phyloP scores from a whole-genome alignment of 495 filamentous ascomycete species.

The Penicillium parvum region DNA sequence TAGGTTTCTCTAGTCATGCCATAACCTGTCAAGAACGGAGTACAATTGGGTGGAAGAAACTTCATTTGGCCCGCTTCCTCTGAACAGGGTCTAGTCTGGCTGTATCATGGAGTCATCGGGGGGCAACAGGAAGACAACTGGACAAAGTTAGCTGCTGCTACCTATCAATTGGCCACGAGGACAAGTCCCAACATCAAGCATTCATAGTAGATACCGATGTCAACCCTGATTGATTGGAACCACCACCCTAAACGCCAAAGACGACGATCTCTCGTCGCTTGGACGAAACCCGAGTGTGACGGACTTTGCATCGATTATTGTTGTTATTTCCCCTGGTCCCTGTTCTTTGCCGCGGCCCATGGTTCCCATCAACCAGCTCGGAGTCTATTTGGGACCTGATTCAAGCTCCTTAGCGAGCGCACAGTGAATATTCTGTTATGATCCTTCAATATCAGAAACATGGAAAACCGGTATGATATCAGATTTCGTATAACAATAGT shows the following conservation, averaged over 20 bases:
- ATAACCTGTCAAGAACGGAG: neutral
- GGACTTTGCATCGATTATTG: neutral
- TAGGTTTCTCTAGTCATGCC: no score
- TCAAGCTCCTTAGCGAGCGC: no score
- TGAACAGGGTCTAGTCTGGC: no score
- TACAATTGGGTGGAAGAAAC: neutral
- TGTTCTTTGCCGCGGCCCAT: neutral
- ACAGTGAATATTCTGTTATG: no score
- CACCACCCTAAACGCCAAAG: conserved; percentile 6
- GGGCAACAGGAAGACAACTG: neutral
- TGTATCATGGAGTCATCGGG: neutral
- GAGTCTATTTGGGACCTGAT: neutral
- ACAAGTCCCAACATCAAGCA: no score
- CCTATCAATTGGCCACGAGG: conserved; percentile 1
- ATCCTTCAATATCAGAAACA: no score
- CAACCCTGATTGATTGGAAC: conserved; percentile 6
- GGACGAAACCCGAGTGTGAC: conserved; percentile 10
- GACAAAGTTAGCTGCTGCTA: neutral
- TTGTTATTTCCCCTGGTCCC: neutral
- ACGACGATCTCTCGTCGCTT: conserved; percentile 7
- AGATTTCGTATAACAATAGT: no score
- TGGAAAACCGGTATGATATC: no score
- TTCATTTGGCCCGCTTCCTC: no score
- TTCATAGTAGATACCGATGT: conserved; percentile 6
- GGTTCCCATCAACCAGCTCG: neutral